A percentile compares a stretch with the other conserved stretches of the same genome.
phyloP scores from a whole-genome alignment of 2,329 filamentous ascomycete genomes.

The Fusarium odoratissimum region DNA sequence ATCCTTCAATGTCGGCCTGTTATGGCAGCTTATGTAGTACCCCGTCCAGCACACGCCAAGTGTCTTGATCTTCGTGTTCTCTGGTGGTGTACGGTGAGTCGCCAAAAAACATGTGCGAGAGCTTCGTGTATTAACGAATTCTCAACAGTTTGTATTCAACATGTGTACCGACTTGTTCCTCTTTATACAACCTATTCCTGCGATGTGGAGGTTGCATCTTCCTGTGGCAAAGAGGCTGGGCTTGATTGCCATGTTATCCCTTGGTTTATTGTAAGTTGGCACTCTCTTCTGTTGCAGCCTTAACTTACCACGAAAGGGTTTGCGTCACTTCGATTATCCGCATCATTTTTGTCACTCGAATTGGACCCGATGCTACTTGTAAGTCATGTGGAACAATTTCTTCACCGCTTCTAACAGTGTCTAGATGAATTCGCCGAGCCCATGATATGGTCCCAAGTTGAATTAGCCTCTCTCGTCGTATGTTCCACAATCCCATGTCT shows the following conservation, averaged over 20 bases:
- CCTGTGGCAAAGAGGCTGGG: slow-evolving; percentile 46
- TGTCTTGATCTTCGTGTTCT: slow-evolving; percentile 47
- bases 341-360: slow-evolving; percentile 41
- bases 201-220: slow-evolving; percentile 51
- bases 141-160: slow-evolving; percentile 49
- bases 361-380: slow-evolving; percentile 44
- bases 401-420: background rate
- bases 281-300: too few species aligned
- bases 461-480: slow-evolving; percentile 48
- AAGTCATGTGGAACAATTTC: slow-evolving; percentile 2
- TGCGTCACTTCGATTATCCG: slow-evolving; percentile 45
- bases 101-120: too few species aligned
- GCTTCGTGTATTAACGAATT: background rate
- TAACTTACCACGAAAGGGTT: slow-evolving; percentile 24
- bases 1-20: slow-evolving; percentile 47
- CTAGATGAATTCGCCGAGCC: slow-evolving; percentile 44
- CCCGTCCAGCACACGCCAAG: slow-evolving; percentile 26
- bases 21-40: slow-evolving; percentile 43
- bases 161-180: slow-evolving; percentile 52
- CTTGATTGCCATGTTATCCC: slow-evolving; percentile 45
- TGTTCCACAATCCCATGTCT: slow-evolving; percentile 50
- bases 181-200: slow-evolving; percentile 53
- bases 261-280: slow-evolving; percentile 42
- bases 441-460: slow-evolving; percentile 48
- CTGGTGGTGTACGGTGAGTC: slow-evolving; percentile 49